Evolutionary conservation across 2,329 filamentous ascomycete genomes (phyloP).

Genomic region (Pseudogymnoascus sp.): DNA sequence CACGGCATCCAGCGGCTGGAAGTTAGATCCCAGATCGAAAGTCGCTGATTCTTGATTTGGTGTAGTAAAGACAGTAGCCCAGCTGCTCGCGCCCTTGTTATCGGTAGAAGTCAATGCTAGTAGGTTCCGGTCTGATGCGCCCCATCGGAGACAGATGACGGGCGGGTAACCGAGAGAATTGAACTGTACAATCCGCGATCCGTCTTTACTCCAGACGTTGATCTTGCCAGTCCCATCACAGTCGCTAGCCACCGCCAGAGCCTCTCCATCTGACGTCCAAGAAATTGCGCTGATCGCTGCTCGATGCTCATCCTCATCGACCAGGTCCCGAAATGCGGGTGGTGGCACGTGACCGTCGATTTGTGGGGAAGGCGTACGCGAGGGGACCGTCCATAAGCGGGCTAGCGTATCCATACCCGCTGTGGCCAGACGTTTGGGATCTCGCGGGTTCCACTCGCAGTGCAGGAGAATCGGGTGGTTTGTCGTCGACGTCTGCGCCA

Average conservation of each 20-base stretch:
- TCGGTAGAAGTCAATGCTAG: slow-evolving; percentile 46
- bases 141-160: slow-evolving; percentile 54
- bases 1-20: slow-evolving; percentile 46
- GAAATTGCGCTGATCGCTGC: slow-evolving; percentile 50
- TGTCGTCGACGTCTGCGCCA: slow-evolving; percentile 33
- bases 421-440: slow-evolving; percentile 57
- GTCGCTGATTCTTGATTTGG: slow-evolving; percentile 28
- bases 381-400: slow-evolving; percentile 55
- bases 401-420: slow-evolving; percentile 62
- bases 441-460: slow-evolving; percentile 59
- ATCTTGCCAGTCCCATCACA: slow-evolving; percentile 41
- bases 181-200: slow-evolving; percentile 43
- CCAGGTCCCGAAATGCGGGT: slow-evolving; percentile 34
- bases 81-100: slow-evolving; percentile 41
- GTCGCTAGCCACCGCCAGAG: slow-evolving; percentile 48
- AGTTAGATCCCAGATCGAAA: slow-evolving; percentile 27
- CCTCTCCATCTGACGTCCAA: slow-evolving; percentile 49
- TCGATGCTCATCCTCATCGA: slow-evolving; percentile 37
- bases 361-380: slow-evolving; percentile 10
- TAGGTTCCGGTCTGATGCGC: slow-evolving; percentile 44
- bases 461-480: slow-evolving; percentile 55
- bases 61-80: slow-evolving; percentile 45
- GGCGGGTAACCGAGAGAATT: slow-evolving; percentile 48
- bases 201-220: slow-evolving; percentile 47
- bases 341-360: slow-evolving; percentile 25